These are phyloP conservation scores for Yarrowia divulgata DNA, from an alignment of 805 yeast species.

Conservation along the genomic window DNA sequence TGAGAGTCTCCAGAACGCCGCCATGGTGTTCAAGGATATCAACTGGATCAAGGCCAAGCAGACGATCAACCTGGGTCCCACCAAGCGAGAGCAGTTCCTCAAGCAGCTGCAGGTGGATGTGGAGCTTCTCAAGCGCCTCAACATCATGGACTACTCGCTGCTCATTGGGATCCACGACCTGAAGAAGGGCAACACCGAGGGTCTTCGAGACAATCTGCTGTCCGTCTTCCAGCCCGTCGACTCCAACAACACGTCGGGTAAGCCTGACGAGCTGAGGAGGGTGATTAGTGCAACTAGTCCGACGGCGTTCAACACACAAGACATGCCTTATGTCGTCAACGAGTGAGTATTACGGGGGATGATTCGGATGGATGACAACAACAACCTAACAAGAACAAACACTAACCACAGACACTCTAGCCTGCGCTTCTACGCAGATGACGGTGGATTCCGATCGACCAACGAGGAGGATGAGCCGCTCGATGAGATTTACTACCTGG, in stretches of 20 bases:
- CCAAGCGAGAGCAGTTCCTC: conserved; percentile 64
- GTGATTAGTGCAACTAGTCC: conserved; percentile 50
- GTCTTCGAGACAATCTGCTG: conserved; percentile 50
- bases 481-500: conserved; percentile 81
- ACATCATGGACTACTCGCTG: conserved; percentile 95
- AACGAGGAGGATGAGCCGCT: conserved; percentile 66
- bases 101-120: conserved; percentile 81
- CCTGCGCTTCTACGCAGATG: conserved; percentile 72
- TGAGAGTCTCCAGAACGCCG: conserved; percentile 42
- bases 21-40: conserved; percentile 76
- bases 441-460: conserved; percentile 85
- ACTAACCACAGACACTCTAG: conserved; percentile 37
- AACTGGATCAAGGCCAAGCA: conserved; percentile 81
- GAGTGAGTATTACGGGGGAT: conserved; percentile 15
- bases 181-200: conserved; percentile 48
- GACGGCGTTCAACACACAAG: conserved; percentile 46
- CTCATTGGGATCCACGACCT: conserved; percentile 87
- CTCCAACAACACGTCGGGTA: conserved; percentile 39
- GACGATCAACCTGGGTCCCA: conserved; percentile 76
- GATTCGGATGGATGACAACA: background rate
- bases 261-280: conserved; percentile 48
- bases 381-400: background rate
- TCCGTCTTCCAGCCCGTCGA: conserved; percentile 51
- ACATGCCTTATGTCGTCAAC: conserved; percentile 35
- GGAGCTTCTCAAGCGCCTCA: conserved; percentile 68